Conservation (phyloP, 768 basidiomycete genomes). For the Hysterangium stoloniferum region DNA sequence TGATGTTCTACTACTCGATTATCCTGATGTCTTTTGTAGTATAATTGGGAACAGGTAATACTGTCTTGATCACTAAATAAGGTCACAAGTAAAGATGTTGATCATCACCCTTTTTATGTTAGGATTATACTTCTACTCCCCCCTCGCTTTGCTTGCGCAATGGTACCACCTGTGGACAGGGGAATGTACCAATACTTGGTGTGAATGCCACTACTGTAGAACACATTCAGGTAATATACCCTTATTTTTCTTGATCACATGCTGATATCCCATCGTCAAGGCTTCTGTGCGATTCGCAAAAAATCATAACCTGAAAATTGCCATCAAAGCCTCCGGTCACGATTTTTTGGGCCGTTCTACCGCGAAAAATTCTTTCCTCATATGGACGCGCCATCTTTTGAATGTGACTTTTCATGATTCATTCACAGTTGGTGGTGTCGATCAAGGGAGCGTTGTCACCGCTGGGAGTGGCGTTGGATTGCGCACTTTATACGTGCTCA, state of each 20-base stretch:
- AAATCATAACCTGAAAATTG: slow-evolving; percentile 25
- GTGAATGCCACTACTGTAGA: slow-evolving; percentile 23
- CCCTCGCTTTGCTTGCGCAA: slow-evolving; percentile 14
- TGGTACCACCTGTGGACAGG: slow-evolving; percentile 23
- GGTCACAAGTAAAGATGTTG: not conserved
- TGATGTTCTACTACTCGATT: not conserved
- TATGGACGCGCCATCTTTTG: slow-evolving; percentile 35
- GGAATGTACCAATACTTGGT: slow-evolving; percentile 25
- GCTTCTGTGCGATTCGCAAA: slow-evolving; percentile 26
- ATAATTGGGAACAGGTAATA: slow-evolving; percentile 12
- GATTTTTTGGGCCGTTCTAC: slow-evolving; percentile 40
- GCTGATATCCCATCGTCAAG: slow-evolving; percentile 14
- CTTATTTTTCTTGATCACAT: not conserved
- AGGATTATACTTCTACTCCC: slow-evolving; percentile 12
- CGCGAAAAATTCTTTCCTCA: slow-evolving; percentile 30
- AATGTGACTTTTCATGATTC: slow-evolving; percentile 24
- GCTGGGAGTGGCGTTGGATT: slow-evolving; percentile 23
- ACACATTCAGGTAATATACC: slow-evolving; percentile 23
- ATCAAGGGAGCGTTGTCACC: slow-evolving; percentile 23
- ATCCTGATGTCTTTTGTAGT: not conserved
- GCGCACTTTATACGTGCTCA: slow-evolving; percentile 17
- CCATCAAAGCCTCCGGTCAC: slow-evolving; percentile 29
- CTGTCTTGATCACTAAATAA: not conserved
- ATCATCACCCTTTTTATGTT: not conserved
- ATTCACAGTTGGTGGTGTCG: slow-evolving; percentile 13